Conservation (phyloP, 2,329 filamentous ascomycete genomes). For the Trichophyton schoenleinii region DNA sequence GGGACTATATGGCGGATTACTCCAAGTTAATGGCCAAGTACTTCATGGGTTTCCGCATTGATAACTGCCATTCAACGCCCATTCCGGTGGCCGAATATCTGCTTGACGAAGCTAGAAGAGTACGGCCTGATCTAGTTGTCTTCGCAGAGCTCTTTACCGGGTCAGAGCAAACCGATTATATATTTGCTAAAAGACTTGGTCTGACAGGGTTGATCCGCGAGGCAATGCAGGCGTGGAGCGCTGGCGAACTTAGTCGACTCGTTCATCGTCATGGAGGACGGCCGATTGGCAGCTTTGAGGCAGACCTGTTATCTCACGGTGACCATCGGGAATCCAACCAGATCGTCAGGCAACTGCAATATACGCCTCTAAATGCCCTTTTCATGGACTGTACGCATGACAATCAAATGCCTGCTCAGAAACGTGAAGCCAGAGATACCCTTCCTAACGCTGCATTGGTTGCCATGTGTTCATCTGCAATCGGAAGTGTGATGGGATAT, state of each 20-base stretch:
- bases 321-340: slow-evolving; percentile 40
- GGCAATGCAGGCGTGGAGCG: slow-evolving; percentile 97
- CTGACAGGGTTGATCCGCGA: slow-evolving; percentile 87
- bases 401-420: slow-evolving; percentile 91
- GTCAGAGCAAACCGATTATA: slow-evolving; percentile 88
- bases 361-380: slow-evolving; percentile 78
- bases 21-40: slow-evolving; percentile 86
- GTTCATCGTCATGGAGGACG: slow-evolving; percentile 88
- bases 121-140: slow-evolving; percentile 78
- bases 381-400: slow-evolving; percentile 99
- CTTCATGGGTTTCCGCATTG: slow-evolving; percentile 89
- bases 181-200: slow-evolving; percentile 87
- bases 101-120: slow-evolving; percentile 78
- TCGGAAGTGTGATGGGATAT: slow-evolving; percentile 94
- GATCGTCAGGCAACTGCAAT: slow-evolving; percentile 66
- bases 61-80: slow-evolving; percentile 95
- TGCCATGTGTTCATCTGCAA: slow-evolving; percentile 88
- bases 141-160: slow-evolving; percentile 94
- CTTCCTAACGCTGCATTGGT: slow-evolving; percentile 88
- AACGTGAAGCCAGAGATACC: slow-evolving; percentile 85
- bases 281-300: slow-evolving; percentile 91
- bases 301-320: slow-evolving; percentile 66
- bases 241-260: slow-evolving; percentile 77
- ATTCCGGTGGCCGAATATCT: slow-evolving; percentile 90
- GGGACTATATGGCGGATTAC: slow-evolving; percentile 92